Conservation (phyloP, 2,329 filamentous ascomycete species). For the Plenodomus lindquistii region DNA sequence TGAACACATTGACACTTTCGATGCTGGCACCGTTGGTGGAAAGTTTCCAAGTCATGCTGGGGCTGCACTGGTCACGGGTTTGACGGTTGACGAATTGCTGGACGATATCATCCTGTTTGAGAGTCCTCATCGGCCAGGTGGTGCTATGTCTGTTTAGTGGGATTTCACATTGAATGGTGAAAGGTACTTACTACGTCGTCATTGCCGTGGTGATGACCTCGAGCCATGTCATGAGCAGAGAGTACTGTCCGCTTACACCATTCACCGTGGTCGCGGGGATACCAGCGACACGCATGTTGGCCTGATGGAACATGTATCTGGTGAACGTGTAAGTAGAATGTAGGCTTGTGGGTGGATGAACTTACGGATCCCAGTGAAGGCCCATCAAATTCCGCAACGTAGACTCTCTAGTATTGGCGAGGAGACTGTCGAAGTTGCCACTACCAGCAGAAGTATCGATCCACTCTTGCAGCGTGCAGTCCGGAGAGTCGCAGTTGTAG, state of each 20-base stretch:
- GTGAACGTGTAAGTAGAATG: slow-evolving; percentile 6
- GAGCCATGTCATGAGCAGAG: slow-evolving; percentile 62
- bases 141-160: slow-evolving; percentile 25
- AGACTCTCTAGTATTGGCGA: slow-evolving; percentile 56
- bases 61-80: slow-evolving; percentile 58
- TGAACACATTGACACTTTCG: slow-evolving; percentile 54
- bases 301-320: slow-evolving; percentile 67
- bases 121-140: slow-evolving; percentile 58
- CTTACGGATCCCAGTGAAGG: slow-evolving; percentile 56
- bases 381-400: slow-evolving; percentile 62
- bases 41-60: slow-evolving; percentile 53
- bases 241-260: slow-evolving; percentile 51
- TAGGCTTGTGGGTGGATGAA: not conserved
- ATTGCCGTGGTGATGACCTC: slow-evolving; percentile 60
- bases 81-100: slow-evolving; percentile 57
- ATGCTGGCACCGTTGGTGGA: slow-evolving; percentile 51
- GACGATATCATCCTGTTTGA: slow-evolving; percentile 61
- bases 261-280: slow-evolving; percentile 54
- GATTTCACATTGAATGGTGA: not conserved
- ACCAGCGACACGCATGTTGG: slow-evolving; percentile 59
- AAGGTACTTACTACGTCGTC: slow-evolving; percentile 49
- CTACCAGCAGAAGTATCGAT: slow-evolving; percentile 60
- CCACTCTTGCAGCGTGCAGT: slow-evolving; percentile 64
- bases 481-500: slow-evolving; percentile 64
- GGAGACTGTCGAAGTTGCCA: slow-evolving; percentile 58